Percentiles rank a stretch among this genome's conserved stretches.
phyloP scores from a whole-genome alignment of 768 basidiomycete species.

The Lactarius evosmus region DNA sequence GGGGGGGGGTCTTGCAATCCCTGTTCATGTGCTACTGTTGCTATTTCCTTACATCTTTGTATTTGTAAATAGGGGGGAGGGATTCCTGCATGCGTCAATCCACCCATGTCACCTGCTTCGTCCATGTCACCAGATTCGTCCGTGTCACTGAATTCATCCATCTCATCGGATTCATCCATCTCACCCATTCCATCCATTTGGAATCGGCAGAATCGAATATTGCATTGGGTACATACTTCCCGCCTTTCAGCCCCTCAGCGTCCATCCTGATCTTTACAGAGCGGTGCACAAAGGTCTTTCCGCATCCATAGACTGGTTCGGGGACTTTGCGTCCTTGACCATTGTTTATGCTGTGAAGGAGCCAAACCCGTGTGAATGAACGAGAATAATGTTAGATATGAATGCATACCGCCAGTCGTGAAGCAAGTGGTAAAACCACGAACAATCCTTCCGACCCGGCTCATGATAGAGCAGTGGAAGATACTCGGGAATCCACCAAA shows the following conservation, averaged over 20 bases:
- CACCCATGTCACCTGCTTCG: too few species aligned
- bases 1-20: too few species aligned
- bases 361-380: neutral
- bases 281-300: conserved; percentile 9
- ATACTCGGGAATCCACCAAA: conserved; percentile 52
- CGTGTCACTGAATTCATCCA: too few species aligned
- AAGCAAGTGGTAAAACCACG: neutral
- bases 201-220: too few species aligned
- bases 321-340: conserved; percentile 10
- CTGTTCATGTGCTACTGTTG: too few species aligned
- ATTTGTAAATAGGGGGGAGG: too few species aligned
- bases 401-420: conserved; percentile 11
- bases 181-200: too few species aligned
- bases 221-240: conserved; percentile 35
- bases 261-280: conserved; percentile 17
- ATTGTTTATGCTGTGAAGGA: conserved; percentile 2
- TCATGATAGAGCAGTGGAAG: conserved; percentile 30
- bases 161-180: too few species aligned
- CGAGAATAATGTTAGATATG: neutral
- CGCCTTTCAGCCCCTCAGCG: conserved; percentile 29
- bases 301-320: neutral
- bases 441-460: conserved; percentile 5
- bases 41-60: too few species aligned
- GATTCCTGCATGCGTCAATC: conserved; percentile 29
- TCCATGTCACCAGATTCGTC: too few species aligned